Evolutionary conservation across 352 stramenopile genomes (phyloP).

Genomic region (Thalassiosira livingstoniorum): DNA sequence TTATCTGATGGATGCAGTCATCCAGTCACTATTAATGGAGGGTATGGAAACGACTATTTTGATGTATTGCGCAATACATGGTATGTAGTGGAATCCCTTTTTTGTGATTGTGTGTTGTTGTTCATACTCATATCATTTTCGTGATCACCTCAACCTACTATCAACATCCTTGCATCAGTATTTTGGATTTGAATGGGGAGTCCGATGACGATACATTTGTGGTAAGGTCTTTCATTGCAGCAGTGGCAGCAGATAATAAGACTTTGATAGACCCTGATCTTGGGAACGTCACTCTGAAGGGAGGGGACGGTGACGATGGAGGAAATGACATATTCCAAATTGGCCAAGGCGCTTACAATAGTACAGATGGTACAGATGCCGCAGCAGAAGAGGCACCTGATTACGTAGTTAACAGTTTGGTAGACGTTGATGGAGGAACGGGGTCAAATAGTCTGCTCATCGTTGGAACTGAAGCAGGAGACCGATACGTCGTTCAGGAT

Average conservation of each 20-base stretch:
- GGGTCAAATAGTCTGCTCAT: constrained; percentile 36
- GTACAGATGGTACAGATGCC: neutral
- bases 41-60: constrained; percentile 51
- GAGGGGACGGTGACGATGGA: constrained; percentile 6
- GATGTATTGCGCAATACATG: constrained; percentile 59
- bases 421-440: constrained; percentile 65
- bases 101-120: no score
- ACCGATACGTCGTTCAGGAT: constrained; percentile 59
- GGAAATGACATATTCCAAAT: no score
- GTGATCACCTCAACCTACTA: no score
- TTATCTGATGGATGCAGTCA: constrained; percentile 52
- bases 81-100: no score
- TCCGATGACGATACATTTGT: constrained; percentile 53
- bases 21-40: constrained; percentile 51
- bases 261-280: constrained; percentile 16
- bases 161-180: no score
- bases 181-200: constrained; percentile 64
- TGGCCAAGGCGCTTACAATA: no score
- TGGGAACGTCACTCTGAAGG: constrained; percentile 24
- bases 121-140: no score
- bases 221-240: constrained; percentile 53
- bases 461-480: constrained; percentile 51
- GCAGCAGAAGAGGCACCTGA: constrained; percentile 22
- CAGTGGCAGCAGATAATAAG: constrained; percentile 1
- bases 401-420: constrained; percentile 43